Percentiles rank a stretch among this genome's conserved stretches.
Evolutionary conservation across 805 yeast species (phyloP).

Genomic region (Ogataea trehaloabstinens): DNA sequence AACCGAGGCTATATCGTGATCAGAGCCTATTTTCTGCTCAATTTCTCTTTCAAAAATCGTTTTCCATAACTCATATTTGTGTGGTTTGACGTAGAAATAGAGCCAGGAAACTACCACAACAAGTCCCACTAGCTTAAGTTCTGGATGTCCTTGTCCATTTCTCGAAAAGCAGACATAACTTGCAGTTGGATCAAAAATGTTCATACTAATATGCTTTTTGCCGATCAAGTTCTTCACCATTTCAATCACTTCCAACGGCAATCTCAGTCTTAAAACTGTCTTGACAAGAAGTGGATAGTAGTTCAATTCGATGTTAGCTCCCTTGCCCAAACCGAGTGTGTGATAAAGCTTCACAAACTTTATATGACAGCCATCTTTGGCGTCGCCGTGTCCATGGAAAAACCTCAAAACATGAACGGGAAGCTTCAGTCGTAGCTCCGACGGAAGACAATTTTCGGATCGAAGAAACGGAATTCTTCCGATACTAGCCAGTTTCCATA

Average conservation of each 20-base stretch:
- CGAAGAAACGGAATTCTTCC: constrained; percentile 45
- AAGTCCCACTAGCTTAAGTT: constrained; percentile 34
- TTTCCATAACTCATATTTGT: constrained; percentile 30
- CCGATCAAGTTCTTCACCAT: constrained; percentile 32
- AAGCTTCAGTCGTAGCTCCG: constrained; percentile 16
- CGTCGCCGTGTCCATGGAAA: constrained; percentile 17
- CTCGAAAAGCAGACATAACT: constrained; percentile 2
- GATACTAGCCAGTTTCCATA: constrained; percentile 39
- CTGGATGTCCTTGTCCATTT: constrained; percentile 32
- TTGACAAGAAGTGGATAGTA: constrained; percentile 42
- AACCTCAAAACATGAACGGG: constrained; percentile 13
- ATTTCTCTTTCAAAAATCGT: constrained; percentile 8
- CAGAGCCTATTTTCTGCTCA: constrained; percentile 7
- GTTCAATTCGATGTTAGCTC: constrained; percentile 20
- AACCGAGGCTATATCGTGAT: constrained; percentile 9
- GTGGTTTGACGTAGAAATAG: constrained; percentile 28
- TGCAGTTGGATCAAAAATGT: not conserved
- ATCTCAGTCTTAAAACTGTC: constrained; percentile 38
- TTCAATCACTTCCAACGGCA: constrained; percentile 50
- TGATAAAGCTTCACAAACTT: constrained; percentile 9
- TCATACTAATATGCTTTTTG: constrained; percentile 12
- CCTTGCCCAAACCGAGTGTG: constrained; percentile 4
- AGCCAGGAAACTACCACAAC: constrained; percentile 33
- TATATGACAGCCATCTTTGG: constrained; percentile 11
- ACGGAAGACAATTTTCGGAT: constrained; percentile 21